Evolutionary conservation across 768 basidiomycete species (phyloP).

Genomic region (Podaxis sp.): DNA sequence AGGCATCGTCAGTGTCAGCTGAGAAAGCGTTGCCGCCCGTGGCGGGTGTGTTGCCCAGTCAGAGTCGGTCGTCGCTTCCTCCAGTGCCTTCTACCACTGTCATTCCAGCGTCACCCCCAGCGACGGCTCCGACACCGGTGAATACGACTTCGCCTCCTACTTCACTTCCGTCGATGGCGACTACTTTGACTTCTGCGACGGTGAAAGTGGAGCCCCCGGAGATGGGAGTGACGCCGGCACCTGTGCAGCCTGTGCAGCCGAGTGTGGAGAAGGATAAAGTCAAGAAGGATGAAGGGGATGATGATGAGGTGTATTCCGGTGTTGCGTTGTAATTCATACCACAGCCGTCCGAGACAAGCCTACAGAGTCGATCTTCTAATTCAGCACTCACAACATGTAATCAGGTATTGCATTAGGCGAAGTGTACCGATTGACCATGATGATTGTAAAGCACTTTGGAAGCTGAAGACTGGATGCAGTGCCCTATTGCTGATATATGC

Average conservation of each 20-base stretch:
- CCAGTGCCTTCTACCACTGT: not conserved
- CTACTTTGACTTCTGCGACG: not conserved
- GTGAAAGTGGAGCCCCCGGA: too few species aligned
- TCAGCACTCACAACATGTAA: too few species aligned
- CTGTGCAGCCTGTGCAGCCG: not conserved
- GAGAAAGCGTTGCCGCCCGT: constrained; percentile 2
- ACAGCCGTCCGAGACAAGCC: too few species aligned
- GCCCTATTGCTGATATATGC: not conserved
- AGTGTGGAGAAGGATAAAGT: not conserved
- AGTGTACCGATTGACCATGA: not conserved
- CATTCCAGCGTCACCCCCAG: not conserved
- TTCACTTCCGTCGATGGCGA: not conserved
- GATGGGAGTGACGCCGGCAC: not conserved
- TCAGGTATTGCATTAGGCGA: too few species aligned
- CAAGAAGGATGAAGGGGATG: not conserved
- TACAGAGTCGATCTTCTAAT: too few species aligned
- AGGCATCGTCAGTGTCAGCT: not conserved
- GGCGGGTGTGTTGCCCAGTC: not conserved
- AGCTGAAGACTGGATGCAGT: not conserved
- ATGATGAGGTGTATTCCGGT: not conserved
- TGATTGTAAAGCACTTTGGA: not conserved
- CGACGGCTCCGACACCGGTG: not conserved
- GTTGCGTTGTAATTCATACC: not conserved
- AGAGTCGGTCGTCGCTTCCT: not conserved
- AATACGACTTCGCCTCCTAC: not conserved